Base-by-base conservation (phyloP, 306 rosid genomes). In the Medicago ruthenica region DNA sequence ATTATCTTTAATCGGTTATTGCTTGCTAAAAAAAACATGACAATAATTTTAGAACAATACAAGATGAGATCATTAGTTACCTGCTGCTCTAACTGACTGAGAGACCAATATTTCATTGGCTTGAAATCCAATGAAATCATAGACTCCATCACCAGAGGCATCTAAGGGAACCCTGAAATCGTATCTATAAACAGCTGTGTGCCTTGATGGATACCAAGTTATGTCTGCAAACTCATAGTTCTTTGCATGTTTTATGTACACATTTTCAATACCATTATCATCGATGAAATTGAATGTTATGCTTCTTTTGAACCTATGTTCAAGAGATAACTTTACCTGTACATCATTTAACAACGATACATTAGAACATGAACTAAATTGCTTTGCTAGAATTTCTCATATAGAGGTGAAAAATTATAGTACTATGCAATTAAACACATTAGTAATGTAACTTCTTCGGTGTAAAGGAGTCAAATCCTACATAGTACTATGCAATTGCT, bases 101-200 rank as follows among this genome's bases (percentile, higher is more conserved):
- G 96, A 75, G 83, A 87, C 1, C 11, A 85, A 16, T 24, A 87
- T 71, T 31, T 83, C 44, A 75, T 81, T 90, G 48, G 90, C 54
- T 76, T 87, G 93, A 85, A 90, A 92, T 22, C 96, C 97, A 44
- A 88, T 67, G 82, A 88, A 92, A 72, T 90, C 93, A n/a, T 47
- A 57, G 1, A 77, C 60, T 47, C 88, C 96, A 34, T 88, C 72
- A 3, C 96, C 97, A 0, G 90, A 51, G 8, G 79, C 77, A 37
- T 41, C 76, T 44, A 88, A 77, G 39, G 87, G 84, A 75, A 85
- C 89, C 82, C 97, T 83, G 13, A 76, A 67, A 42, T 92, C 97
- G 22, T 85, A 84, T 85, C 93, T 85, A 71, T 92, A 92, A 5
- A 83, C 93, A 9, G 93, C 89, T 0, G 83, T 83, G 45, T 71